Percentiles rank a stretch among this genome's conserved stretches.
Evolutionary conservation across 2,329 filamentous ascomycete species (phyloP).

Genomic region (Esteya vermicola): DNA sequence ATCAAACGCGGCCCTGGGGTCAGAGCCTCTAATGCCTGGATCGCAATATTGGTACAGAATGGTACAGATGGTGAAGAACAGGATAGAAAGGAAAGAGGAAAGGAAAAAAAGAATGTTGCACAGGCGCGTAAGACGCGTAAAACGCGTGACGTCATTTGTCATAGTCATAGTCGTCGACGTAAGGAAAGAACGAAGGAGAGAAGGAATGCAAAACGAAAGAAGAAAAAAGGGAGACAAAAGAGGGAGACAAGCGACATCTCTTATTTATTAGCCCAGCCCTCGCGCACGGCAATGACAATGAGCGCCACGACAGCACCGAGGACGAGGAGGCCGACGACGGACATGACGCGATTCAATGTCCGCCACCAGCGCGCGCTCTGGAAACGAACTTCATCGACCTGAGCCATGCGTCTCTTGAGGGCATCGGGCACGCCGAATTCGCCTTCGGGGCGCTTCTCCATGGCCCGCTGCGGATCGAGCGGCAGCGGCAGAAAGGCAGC

Average conservation of each 20-base stretch:
- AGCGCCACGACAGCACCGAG: conserved; percentile 38
- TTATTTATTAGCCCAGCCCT: too few species aligned
- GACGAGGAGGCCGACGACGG: conserved; percentile 38
- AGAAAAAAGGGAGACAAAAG: too few species aligned
- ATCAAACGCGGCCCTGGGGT: too few species aligned
- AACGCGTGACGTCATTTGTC: neutral
- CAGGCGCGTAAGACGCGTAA: too few species aligned
- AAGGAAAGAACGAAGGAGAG: neutral
- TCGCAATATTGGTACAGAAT: neutral
- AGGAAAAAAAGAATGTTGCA: neutral
- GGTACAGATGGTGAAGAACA: neutral
- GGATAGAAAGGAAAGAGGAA: neutral
- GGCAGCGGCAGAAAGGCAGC: conserved; percentile 63
- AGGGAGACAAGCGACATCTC: too few species aligned
- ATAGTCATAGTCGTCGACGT: neutral
- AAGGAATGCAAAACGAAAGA: neutral
- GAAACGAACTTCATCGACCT: conserved; percentile 29
- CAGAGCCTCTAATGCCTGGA: too few species aligned
- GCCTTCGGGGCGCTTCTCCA: conserved; percentile 31
- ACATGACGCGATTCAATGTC: conserved; percentile 43
- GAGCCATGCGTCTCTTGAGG: conserved; percentile 18
- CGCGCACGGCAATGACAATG: conserved; percentile 34
- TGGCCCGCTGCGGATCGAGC: conserved; percentile 34
- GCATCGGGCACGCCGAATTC: conserved; percentile 23
- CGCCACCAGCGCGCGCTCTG: conserved; percentile 46